Percentiles rank a stretch among this genome's conserved stretches.
These are phyloP conservation scores for Hygrophila difformis DNA, from an alignment of 257 asterid species.

Conservation along the genomic window DNA sequence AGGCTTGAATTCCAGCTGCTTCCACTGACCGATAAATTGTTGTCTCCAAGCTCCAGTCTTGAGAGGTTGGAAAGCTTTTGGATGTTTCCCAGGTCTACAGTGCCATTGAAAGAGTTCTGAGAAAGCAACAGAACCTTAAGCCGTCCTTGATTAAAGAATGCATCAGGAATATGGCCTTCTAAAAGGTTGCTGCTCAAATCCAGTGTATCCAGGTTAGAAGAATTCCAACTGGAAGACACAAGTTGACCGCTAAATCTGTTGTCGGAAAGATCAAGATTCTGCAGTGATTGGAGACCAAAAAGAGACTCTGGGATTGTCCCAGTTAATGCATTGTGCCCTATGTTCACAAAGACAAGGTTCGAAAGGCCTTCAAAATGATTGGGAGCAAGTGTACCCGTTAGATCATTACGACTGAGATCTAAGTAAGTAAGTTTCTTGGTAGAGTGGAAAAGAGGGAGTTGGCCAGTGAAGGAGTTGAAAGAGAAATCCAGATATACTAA, in stretches of 20 bases:
- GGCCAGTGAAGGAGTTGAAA: constrained; percentile 28
- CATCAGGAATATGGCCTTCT: constrained; percentile 27
- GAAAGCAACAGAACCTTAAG: constrained; percentile 29
- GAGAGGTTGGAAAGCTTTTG: constrained; percentile 27
- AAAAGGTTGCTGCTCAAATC: constrained; percentile 35
- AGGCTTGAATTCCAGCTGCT: constrained; percentile 12
- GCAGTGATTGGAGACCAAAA: constrained; percentile 33
- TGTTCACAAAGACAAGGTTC: constrained; percentile 20
- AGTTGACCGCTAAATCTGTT: constrained; percentile 37
- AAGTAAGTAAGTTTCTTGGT: constrained; percentile 29
- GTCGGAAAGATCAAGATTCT: constrained; percentile 22
- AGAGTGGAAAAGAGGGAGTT: constrained; percentile 27
- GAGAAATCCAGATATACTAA: constrained; percentile 31
- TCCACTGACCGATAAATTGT: constrained; percentile 29
- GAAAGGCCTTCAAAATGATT: constrained; percentile 32
- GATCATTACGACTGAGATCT: constrained; percentile 25
- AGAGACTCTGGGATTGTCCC: constrained; percentile 37
- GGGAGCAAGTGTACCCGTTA: constrained; percentile 31
- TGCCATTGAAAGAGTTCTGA: constrained; percentile 30
- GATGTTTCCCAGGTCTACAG: constrained; percentile 16
- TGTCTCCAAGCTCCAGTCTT: constrained; percentile 44
- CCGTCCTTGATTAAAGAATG: constrained; percentile 21
- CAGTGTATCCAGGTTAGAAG: constrained; percentile 20
- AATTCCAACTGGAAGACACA: constrained; percentile 14
- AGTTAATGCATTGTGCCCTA: constrained; percentile 25